Evolutionary conservation across 441 rosid species (phyloP).

Genomic region (Populus tomentosa): DNA sequence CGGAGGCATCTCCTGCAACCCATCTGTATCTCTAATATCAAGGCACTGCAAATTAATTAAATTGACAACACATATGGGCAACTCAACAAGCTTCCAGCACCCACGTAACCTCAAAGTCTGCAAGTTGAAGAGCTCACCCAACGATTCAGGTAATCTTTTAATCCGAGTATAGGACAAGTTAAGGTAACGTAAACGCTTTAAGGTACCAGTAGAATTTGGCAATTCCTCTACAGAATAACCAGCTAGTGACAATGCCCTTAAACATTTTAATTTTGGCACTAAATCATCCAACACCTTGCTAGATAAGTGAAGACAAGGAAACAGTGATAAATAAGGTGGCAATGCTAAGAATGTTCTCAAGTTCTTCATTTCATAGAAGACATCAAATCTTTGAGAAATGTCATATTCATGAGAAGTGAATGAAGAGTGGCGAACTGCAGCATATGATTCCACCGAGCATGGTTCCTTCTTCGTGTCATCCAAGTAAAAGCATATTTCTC

Average conservation of each 20-base stretch:
- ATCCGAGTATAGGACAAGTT: constrained; percentile 21
- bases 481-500: constrained; percentile 8
- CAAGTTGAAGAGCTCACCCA: constrained; percentile 15
- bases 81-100: not conserved
- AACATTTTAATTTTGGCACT: not conserved
- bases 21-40: not conserved
- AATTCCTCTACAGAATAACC: constrained; percentile 12
- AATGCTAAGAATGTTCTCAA: constrained; percentile 3
- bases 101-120: constrained; percentile 21
- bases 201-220: constrained; percentile 14
- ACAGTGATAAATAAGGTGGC: not conserved
- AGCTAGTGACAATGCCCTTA: constrained; percentile 9
- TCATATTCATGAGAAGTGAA: constrained; percentile 1
- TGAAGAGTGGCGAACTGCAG: constrained; percentile 4
- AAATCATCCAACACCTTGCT: not conserved
- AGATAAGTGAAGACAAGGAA: too few relatives aligned
- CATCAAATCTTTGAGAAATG: not conserved
- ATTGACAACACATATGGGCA: constrained; percentile 12
- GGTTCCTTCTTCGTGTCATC: not conserved
- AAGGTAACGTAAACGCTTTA: constrained; percentile 25
- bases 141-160: constrained; percentile 17
- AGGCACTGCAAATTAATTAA: constrained; percentile 17
- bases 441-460: not conserved
- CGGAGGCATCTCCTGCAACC: constrained; percentile 8
- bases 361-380: not conserved